phyloP scores from a whole-genome alignment of 2,329 filamentous ascomycete genomes.

The Fusarium setosum region DNA sequence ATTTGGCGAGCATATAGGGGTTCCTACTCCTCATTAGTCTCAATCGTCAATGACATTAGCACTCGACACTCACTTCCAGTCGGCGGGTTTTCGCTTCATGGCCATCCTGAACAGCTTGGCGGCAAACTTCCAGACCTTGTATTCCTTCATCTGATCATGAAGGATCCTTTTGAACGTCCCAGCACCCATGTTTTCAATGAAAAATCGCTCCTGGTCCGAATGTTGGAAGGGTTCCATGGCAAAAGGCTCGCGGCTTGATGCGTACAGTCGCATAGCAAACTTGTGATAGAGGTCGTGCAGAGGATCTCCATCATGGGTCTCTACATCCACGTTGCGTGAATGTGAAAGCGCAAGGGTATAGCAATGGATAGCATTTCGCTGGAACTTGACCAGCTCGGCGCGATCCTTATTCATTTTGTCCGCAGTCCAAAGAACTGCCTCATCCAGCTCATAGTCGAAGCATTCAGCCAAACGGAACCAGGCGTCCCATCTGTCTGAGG shows the following conservation, averaged over 20 bases:
- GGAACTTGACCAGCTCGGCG: constrained; percentile 77
- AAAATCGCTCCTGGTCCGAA: constrained; percentile 66
- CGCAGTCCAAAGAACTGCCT: constrained; percentile 87
- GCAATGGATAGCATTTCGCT: constrained; percentile 86
- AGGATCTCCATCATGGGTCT: constrained; percentile 61
- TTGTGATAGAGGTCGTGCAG: constrained; percentile 70
- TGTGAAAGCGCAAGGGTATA: constrained; percentile 72
- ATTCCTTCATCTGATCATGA: constrained; percentile 67
- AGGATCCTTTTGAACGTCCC: constrained; percentile 64
- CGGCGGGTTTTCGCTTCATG: constrained; percentile 62
- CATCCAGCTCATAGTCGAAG: constrained; percentile 88
- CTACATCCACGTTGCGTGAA: constrained; percentile 58
- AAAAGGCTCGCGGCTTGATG: constrained; percentile 71
- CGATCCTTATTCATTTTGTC: constrained; percentile 92
- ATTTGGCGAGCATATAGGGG: constrained; percentile 71
- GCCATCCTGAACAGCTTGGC: constrained; percentile 67
- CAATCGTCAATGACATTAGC: not conserved
- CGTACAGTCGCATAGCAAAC: constrained; percentile 71
- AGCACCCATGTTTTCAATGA: constrained; percentile 61
- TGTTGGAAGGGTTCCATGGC: constrained; percentile 72
- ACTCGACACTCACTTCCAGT: constrained; percentile 63
- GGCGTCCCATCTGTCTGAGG: constrained; percentile 84
- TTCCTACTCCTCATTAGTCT: constrained; percentile 55
- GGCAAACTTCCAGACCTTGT: constrained; percentile 72
- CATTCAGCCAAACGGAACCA: constrained; percentile 92